phyloP scores from a whole-genome alignment of 1,284 basidiomycete genomes.

The Mycosarcoma mackinlayi region DNA sequence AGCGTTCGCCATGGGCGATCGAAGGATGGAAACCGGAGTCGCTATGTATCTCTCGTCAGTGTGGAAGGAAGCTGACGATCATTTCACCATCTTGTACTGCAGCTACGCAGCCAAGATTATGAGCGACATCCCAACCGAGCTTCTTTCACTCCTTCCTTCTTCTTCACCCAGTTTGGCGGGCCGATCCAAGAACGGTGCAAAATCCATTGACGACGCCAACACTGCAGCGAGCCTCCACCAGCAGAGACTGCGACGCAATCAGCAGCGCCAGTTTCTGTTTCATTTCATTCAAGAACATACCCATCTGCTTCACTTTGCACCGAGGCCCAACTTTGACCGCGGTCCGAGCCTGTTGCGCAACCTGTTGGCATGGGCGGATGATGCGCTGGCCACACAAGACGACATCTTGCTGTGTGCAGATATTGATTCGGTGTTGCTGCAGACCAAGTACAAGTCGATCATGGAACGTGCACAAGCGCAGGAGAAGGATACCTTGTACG shows the following conservation, averaged over 20 bases:
- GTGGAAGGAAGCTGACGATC: conserved; percentile 54
- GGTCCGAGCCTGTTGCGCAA: conserved; percentile 42
- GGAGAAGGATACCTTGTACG: conserved; percentile 40
- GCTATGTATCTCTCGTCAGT: conserved; percentile 49
- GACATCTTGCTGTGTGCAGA: conserved; percentile 48
- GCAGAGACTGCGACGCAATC: conserved; percentile 27
- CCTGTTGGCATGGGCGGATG: conserved; percentile 41
- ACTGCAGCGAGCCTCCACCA: conserved; percentile 5
- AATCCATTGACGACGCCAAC: conserved; percentile 3
- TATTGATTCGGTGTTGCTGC: conserved; percentile 48
- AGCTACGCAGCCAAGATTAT: conserved; percentile 54
- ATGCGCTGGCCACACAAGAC: conserved; percentile 27
- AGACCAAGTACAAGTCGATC: conserved; percentile 51
- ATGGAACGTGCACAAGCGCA: conserved; percentile 48
- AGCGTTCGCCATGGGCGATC: conserved; percentile 40
- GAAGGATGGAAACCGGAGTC: conserved; percentile 42
- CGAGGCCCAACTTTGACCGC: conserved; percentile 45
- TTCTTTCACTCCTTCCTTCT: conserved; percentile 35
- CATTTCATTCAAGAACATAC: conserved; percentile 52
- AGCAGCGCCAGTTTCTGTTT: conserved; percentile 48
- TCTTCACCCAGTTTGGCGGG: conserved; percentile 1
- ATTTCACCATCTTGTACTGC: conserved; percentile 48
- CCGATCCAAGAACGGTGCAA: conserved; percentile 12
- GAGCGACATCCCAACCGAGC: conserved; percentile 44
- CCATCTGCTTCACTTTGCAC: conserved; percentile 48